Conservation (phyloP, 2,329 filamentous ascomycete genomes). For the Neoscytalidium dimidiatum region DNA sequence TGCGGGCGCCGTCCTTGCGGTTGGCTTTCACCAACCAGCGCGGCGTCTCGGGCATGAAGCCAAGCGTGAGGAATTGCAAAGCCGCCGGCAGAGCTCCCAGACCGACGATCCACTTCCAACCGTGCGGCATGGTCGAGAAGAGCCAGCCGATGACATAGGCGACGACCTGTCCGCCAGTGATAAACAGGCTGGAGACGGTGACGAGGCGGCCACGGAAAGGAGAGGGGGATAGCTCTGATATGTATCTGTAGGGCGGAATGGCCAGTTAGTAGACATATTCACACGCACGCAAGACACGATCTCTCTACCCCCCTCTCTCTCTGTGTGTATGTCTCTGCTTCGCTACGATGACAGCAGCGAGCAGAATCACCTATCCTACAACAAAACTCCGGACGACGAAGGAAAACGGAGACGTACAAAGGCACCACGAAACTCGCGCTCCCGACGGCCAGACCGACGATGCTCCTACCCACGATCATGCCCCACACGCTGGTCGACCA, state of each 20-base stretch:
- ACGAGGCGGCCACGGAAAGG: constrained; percentile 76
- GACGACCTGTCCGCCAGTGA: constrained; percentile 81
- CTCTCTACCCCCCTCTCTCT: not conserved
- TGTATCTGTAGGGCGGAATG: constrained; percentile 56
- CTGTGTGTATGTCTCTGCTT: not conserved
- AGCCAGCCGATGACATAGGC: constrained; percentile 71
- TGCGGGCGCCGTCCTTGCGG: constrained; percentile 60
- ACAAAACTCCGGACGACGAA: not conserved
- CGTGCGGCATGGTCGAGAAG: constrained; percentile 60
- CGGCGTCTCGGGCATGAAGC: constrained; percentile 83
- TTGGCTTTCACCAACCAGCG: constrained; percentile 79
- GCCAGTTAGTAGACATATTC: not conserved
- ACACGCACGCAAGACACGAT: not conserved
- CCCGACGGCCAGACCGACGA: constrained; percentile 35
- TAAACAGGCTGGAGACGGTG: constrained; percentile 78
- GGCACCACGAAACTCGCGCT: constrained; percentile 35
- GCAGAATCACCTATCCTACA: not conserved
- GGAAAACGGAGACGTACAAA: constrained; percentile 26
- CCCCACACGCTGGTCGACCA: constrained; percentile 30
- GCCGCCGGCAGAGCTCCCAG: constrained; percentile 76
- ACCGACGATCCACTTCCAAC: constrained; percentile 92
- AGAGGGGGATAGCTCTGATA: constrained; percentile 81
- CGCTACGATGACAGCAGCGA: not conserved
- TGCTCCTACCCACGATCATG: constrained; percentile 33
- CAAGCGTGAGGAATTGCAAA: constrained; percentile 68